Conservation (phyloP, 2,329 filamentous ascomycete genomes). For the Fusarium euwallaceae region DNA sequence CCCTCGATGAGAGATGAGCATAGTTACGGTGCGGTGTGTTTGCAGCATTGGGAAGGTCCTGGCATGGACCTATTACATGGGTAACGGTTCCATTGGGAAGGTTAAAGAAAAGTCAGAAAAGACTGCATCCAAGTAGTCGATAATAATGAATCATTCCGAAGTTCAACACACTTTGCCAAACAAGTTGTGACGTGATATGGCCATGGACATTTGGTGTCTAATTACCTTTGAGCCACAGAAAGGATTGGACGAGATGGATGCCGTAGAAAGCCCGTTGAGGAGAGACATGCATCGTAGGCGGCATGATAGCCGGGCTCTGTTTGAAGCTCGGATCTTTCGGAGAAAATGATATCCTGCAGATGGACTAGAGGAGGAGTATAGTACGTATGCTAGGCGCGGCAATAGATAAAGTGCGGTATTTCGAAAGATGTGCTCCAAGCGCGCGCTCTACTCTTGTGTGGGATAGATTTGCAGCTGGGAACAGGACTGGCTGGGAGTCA, state of each 20-base stretch:
- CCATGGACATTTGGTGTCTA: background rate
- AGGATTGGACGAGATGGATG: background rate
- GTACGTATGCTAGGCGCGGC: background rate
- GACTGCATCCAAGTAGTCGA: constrained; percentile 43
- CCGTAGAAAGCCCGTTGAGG: background rate
- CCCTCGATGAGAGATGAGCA: constrained; percentile 43
- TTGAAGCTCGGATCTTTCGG: background rate
- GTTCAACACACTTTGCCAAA: constrained; percentile 16
- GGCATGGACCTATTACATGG: constrained; percentile 41
- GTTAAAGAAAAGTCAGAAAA: constrained; percentile 49
- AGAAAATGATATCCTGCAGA: background rate
- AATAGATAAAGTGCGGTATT: background rate
- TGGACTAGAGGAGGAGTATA: background rate
- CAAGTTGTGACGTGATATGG: background rate
- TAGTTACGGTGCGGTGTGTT: constrained; percentile 46
- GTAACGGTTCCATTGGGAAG: constrained; percentile 36
- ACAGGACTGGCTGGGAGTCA: background rate
- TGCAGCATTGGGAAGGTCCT: constrained; percentile 43
- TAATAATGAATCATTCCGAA: constrained; percentile 39
- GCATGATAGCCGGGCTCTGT: background rate
- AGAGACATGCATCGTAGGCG: background rate
- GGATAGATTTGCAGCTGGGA: background rate
- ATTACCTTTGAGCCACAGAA: background rate
- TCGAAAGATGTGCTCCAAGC: background rate
- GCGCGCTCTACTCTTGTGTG: background rate